Conservation (phyloP, 306 rosid genomes). For the Dalbergia oliveri region DNA sequence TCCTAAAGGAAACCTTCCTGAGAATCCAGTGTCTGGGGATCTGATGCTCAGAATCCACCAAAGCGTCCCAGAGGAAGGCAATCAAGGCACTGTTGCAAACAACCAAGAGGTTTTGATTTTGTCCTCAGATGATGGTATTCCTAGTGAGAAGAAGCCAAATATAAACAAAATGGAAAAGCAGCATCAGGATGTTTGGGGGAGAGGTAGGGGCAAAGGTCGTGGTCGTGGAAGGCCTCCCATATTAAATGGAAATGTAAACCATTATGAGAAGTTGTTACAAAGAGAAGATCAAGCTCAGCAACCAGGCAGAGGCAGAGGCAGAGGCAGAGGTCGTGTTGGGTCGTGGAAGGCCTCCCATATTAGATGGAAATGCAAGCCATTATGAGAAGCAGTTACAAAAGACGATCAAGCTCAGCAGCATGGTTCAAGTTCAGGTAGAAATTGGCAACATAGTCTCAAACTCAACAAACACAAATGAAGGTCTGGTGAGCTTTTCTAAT, state of each 20-base stretch:
- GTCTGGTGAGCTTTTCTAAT: conserved; percentile 16
- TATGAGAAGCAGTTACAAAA: not conserved
- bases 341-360: conserved; percentile 32
- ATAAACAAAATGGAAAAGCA: conserved; percentile 10
- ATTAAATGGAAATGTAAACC: not conserved
- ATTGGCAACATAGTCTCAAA: no score
- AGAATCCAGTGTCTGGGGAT: not conserved
- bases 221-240: conserved; percentile 36
- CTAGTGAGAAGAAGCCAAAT: conserved; percentile 5
- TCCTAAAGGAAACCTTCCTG: conserved; percentile 8
- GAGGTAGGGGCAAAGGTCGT: conserved; percentile 6
- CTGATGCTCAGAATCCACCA: not conserved
- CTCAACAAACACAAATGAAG: no score
- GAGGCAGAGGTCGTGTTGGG: not conserved
- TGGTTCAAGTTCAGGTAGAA: not conserved
- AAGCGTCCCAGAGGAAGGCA: conserved; percentile 46
- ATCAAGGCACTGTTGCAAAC: conserved; percentile 19
- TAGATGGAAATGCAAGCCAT: not conserved
- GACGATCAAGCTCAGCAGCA: conserved; percentile 28
- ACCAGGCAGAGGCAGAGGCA: not conserved
- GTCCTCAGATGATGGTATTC: conserved; percentile 16
- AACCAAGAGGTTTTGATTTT: not conserved
- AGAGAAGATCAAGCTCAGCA: conserved; percentile 30
- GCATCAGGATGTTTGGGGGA: not conserved
- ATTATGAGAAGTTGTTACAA: not conserved